Evolutionary conservation across 2,329 filamentous ascomycete genomes (phyloP), one percentile per base, ranked within the genome.

Genomic region (Aureobasidium sp.): DNA sequence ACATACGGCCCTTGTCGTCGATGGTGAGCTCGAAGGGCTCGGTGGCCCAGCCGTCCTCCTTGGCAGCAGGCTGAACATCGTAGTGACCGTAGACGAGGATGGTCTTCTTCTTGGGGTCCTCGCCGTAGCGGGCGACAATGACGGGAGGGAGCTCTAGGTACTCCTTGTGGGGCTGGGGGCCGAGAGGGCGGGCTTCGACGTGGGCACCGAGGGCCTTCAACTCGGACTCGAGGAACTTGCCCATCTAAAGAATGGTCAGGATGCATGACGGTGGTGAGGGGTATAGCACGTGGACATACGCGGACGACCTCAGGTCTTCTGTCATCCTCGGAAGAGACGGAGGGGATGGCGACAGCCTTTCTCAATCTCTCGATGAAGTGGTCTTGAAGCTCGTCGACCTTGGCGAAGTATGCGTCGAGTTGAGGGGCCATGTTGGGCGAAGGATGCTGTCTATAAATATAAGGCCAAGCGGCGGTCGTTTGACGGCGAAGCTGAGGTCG

Each of bases 61-160:
- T 89, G 72, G 92, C 84, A 37, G 94, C 94, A 29, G 94, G 94
- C 79, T 99, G 94, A 39, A 99, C 94, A 74, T 99, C 94, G 79
- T 99, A 99, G 81, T 99, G 94, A 52, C 94, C 94, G 73, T 99
- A 99, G 51, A 99, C 91, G 65, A 99, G 83, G 68, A 99, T 94
- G 39, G 92, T 97, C 64, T 90, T 86, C 85, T 97, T 99, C 76
- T 84, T 90, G 76, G 89, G 87, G 75, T 97, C 92, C 75, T 85
- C 90, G 68, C 94, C 92, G 75, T 97, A 97, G 68, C 94, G 88
- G 55, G 88, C 93, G 66, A 99, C 84, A 62, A 99, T 86, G 57
- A 96, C 92, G 1, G 94, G 94, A 3, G 94, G 94, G 17, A 99
- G 87, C 62, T 96, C 87, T 68, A 99, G 87, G 69, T 92, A 82